Conservation (phyloP, 2,329 filamentous ascomycete genomes). For the Gliomastix tumulicola region DNA sequence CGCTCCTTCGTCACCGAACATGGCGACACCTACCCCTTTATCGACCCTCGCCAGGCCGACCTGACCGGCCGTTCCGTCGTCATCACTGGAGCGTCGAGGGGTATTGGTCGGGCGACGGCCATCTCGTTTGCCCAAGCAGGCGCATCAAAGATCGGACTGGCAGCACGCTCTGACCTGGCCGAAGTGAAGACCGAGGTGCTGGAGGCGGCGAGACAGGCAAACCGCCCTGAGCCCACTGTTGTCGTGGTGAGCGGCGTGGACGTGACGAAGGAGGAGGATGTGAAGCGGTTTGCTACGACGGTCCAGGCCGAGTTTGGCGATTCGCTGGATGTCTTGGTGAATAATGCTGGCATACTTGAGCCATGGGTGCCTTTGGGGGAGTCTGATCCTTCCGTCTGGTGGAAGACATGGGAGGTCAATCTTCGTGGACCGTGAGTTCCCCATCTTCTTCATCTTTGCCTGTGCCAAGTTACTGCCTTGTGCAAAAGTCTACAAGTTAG, state of each 20-base stretch:
- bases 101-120: slow-evolving; percentile 46
- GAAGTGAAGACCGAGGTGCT: slow-evolving; percentile 23
- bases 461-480: too few species aligned
- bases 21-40: slow-evolving; percentile 47
- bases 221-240: slow-evolving; percentile 22
- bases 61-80: slow-evolving; percentile 32
- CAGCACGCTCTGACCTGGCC: slow-evolving; percentile 40
- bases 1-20: background rate
- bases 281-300: too few species aligned
- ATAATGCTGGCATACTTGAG: slow-evolving; percentile 35
- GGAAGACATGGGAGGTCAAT: slow-evolving; percentile 21
- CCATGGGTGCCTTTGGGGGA: slow-evolving; percentile 23
- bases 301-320: too few species aligned
- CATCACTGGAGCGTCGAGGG: slow-evolving; percentile 48
- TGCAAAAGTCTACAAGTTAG: too few species aligned
- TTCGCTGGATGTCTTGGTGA: slow-evolving; percentile 35
- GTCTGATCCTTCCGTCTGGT: slow-evolving; percentile 34
- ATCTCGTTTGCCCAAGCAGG: slow-evolving; percentile 49
- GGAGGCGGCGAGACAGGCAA: slow-evolving; percentile 19
- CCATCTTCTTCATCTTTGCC: too few species aligned
- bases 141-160: slow-evolving; percentile 42
- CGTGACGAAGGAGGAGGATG: slow-evolving; percentile 24
- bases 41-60: slow-evolving; percentile 30
- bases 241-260: slow-evolving; percentile 31
- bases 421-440: too few species aligned